Evolutionary conservation across 1,139 yeast genomes (phyloP), one percentile per base, ranked within the genome.

Genomic region (Saccharomyces hybrid): DNA sequence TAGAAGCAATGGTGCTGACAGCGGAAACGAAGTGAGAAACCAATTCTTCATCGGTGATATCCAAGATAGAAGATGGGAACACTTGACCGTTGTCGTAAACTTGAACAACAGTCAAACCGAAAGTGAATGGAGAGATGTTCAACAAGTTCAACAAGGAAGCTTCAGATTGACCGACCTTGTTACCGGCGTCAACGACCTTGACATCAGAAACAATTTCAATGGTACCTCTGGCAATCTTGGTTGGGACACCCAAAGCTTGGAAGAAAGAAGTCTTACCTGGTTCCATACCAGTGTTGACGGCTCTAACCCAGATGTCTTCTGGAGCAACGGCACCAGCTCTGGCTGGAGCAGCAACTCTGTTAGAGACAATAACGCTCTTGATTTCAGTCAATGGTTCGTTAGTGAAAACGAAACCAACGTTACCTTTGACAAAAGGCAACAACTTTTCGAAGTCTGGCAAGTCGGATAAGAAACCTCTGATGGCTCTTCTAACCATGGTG

Each of bases 181-280:
- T 74, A 73, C 88, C 88, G 63, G 85, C 83, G 65, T 79, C 83
- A 73, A 91, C 96, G 75, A 93, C 96, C 83, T 88, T 88, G 73
- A 93, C 96, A 75, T 95, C 99, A 70, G 88, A 80, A 77, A 89
- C 91, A 80, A 93, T 93, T 82, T 93, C 99, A 86, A 93, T 93
- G 80, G 96, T 89, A 93, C 99, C 99, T 88, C 99, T 91, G 80
- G 96, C 95, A 90, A 93, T 93, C 95, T 93, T 93, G 88, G 99
- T 93, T 84, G 99, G 99, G 74, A 93, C 97, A 88, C 98, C 98
- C 73, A 93, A 86, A 76, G 99, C 99, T 85, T 93, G 99, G 98
- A 93, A 93, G 95, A 93, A 93, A 76, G 99, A 93, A 74, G 99
- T 93, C 90, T 93, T 93, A 85, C 98, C 98, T 78, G 99, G 99